phyloP scores from a whole-genome alignment of 192 early-diverging fungal genomes.

The Kappamyces sp. region DNA sequence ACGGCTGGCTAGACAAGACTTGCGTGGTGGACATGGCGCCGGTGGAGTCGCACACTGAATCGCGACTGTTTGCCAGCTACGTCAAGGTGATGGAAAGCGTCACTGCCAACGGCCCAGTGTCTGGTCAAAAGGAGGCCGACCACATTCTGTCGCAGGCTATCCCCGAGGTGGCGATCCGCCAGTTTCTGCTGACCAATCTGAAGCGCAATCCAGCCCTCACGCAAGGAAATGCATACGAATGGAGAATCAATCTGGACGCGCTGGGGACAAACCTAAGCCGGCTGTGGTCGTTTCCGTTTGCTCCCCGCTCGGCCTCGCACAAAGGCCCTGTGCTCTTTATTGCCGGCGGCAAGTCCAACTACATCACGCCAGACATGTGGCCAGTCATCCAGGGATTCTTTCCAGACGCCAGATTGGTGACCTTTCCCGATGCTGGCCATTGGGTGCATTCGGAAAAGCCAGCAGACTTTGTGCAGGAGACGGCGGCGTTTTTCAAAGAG shows the following conservation, averaged over 20 bases:
- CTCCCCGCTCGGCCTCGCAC: constrained; percentile 34
- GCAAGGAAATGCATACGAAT: constrained; percentile 40
- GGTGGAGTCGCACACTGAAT: constrained; percentile 14
- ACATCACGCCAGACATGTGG: constrained; percentile 52
- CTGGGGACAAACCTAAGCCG: constrained; percentile 36
- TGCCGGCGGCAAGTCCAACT: constrained; percentile 62
- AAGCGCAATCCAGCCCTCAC: constrained; percentile 40
- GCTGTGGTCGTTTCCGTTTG: constrained; percentile 36
- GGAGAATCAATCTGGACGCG: constrained; percentile 70
- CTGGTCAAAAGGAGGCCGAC: constrained; percentile 30
- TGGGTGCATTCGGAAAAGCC: neutral
- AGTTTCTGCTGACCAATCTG: constrained; percentile 89
- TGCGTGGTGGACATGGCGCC: constrained; percentile 48
- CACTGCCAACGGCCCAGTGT: constrained; percentile 20
- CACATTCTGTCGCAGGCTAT: constrained; percentile 28
- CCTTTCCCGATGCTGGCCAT: constrained; percentile 63
- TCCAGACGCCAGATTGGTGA: constrained; percentile 57
- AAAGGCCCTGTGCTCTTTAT: constrained; percentile 73
- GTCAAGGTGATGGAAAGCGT: constrained; percentile 34
- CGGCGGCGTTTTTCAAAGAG: neutral
- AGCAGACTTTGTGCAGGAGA: neutral
- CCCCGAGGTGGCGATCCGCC: constrained; percentile 30
- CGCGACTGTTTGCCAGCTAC: constrained; percentile 20
- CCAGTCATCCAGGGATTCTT: constrained; percentile 63
- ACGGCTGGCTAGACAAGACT: constrained; percentile 23